A percentile compares a stretch with the other conserved stretches of the same genome.
phyloP scores from a whole-genome alignment of 2,329 filamentous ascomycete species.

The Neopestalotiopsis rosae region DNA sequence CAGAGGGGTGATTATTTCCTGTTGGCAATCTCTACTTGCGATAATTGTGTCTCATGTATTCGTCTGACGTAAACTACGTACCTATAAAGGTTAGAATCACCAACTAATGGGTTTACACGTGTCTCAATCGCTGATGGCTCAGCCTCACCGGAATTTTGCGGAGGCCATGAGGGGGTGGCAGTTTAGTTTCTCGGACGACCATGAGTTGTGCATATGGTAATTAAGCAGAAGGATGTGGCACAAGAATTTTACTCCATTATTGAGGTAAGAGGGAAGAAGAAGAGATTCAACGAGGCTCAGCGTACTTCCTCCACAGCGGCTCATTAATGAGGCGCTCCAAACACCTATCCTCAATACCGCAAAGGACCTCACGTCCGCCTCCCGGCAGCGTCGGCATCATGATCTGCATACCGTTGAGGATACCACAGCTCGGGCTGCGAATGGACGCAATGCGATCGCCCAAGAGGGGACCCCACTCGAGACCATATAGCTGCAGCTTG shows the following conservation, averaged over 20 bases:
- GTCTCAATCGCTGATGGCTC: no score
- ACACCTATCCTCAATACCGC: background rate
- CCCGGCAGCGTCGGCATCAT: background rate
- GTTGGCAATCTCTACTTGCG: no score
- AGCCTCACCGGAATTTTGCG: no score
- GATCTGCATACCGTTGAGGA: constrained; percentile 4
- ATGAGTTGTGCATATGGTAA: background rate
- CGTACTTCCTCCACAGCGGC: background rate
- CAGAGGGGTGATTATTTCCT: no score
- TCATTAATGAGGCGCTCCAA: background rate
- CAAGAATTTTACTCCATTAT: background rate
- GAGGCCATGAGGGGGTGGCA: no score
- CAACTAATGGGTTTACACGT: no score
- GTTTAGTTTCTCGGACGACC: no score
- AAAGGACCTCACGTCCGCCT: background rate
- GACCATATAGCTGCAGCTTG: background rate
- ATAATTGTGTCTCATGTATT: no score
- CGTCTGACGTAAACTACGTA: no score
- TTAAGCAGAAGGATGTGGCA: background rate
- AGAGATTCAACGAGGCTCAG: background rate
- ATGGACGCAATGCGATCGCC: background rate
- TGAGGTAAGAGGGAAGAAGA: no score
- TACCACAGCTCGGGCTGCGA: background rate
- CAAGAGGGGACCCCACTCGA: background rate
- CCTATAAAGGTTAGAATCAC: no score